A percentile compares a stretch with the other conserved stretches of the same genome.
These are phyloP conservation scores for Fusarium udum DNA, from an alignment of 2,329 filamentous ascomycete genomes.

Conservation along the genomic window DNA sequence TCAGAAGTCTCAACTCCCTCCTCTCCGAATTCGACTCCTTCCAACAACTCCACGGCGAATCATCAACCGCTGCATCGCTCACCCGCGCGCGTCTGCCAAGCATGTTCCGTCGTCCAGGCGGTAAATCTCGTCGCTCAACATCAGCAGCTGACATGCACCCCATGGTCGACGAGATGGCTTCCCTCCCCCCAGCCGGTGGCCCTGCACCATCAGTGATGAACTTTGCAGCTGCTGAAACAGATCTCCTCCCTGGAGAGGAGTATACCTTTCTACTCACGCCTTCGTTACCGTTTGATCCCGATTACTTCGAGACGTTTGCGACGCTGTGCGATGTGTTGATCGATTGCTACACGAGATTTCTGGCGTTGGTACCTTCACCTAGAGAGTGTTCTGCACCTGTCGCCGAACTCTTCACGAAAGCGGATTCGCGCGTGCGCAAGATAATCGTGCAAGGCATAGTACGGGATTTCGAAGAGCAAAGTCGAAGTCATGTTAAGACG, in stretches of 20 bases:
- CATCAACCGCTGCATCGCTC: conserved; percentile 75
- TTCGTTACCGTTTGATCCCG: conserved; percentile 90
- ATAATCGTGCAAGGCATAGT: conserved; percentile 87
- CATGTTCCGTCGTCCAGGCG: conserved; percentile 77
- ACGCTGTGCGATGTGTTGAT: conserved; percentile 96
- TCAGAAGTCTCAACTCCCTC: conserved; percentile 85
- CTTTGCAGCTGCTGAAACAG: conserved; percentile 68
- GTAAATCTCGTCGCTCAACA: conserved; percentile 66
- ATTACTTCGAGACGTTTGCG: conserved; percentile 96
- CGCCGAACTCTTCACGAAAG: conserved; percentile 89
- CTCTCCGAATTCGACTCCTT: conserved; percentile 94
- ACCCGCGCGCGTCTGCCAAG: conserved; percentile 82
- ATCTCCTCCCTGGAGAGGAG: conserved; percentile 82
- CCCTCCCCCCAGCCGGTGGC: conserved; percentile 38
- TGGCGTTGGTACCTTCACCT: conserved; percentile 78
- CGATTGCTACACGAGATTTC: conserved; percentile 85
- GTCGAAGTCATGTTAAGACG: conserved; percentile 76
- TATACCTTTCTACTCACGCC: conserved; percentile 93
- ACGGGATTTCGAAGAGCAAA: conserved; percentile 92
- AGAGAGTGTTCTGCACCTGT: conserved; percentile 75
- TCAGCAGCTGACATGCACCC: conserved; percentile 56
- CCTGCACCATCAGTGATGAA: conserved; percentile 59
- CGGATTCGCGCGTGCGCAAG: conserved; percentile 85
- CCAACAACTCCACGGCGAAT: conserved; percentile 84
- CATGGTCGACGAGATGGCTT: conserved; percentile 46